Percentiles rank a stretch among this genome's conserved stretches.
phyloP scores from a whole-genome alignment of 2,329 filamentous ascomycete genomes.

The Neopestalotiopsis rosae region DNA sequence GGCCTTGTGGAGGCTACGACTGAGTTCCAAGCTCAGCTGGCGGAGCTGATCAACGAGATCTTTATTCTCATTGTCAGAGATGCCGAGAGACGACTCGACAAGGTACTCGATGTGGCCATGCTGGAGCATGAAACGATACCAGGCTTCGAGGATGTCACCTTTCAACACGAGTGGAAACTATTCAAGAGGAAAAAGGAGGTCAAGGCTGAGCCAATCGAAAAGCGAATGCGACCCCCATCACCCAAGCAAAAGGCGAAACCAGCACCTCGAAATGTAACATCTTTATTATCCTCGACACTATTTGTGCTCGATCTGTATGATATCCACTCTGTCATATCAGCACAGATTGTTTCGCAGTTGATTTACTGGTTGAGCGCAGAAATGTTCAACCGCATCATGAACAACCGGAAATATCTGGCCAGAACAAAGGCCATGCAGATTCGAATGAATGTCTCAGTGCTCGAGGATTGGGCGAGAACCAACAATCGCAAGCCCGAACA shows the following conservation, averaged over 20 bases:
- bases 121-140: constrained; percentile 98
- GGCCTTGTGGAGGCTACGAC: constrained; percentile 81
- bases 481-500: constrained; percentile 97
- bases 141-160: constrained; percentile 94
- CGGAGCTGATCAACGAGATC: constrained; percentile 96
- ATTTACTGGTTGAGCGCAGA: constrained; percentile 97
- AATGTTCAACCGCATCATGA: constrained; percentile 98
- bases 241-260: constrained; percentile 91
- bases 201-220: constrained; percentile 89
- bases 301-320: constrained; percentile 99
- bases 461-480: constrained; percentile 93
- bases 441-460: constrained; percentile 93
- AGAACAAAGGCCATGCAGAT: constrained; percentile 99
- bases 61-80: constrained; percentile 97
- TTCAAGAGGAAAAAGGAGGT: constrained; percentile 91
- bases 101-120: constrained; percentile 91
- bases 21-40: constrained; percentile 90
- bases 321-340: constrained; percentile 93
- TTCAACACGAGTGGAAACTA: constrained; percentile 98
- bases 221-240: constrained; percentile 88
- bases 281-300: constrained; percentile 89
- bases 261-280: constrained; percentile 93
- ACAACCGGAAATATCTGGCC: constrained; percentile 90
- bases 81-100: constrained; percentile 94
- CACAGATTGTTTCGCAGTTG: constrained; percentile 90